phyloP scores from a whole-genome alignment of 345 rosid species.

The Sonneratia alba region DNA sequence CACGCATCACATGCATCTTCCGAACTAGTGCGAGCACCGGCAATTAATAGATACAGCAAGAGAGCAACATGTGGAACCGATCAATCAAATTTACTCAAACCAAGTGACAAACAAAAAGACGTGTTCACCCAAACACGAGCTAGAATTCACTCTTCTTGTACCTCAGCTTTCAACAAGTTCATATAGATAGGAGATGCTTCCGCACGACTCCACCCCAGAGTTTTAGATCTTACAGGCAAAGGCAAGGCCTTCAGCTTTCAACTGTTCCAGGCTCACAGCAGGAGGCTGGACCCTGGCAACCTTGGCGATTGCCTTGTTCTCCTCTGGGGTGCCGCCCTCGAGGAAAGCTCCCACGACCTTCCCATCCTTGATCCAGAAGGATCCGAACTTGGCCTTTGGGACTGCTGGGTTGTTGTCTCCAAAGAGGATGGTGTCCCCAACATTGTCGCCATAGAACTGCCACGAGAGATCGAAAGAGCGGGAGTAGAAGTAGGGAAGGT shows the following conservation, averaged over 20 bases:
- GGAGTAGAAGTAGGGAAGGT: conserved; percentile 93
- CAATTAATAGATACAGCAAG: not conserved
- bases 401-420: conserved; percentile 60
- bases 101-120: not conserved
- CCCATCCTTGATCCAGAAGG: conserved; percentile 87
- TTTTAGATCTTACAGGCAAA: conserved; percentile 75
- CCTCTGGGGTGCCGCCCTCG: conserved; percentile 83
- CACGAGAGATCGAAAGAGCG: conserved; percentile 88
- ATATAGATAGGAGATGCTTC: not conserved
- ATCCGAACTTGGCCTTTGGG: conserved; percentile 64
- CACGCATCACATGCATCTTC: too few relatives aligned
- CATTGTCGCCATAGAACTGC: conserved; percentile 98
- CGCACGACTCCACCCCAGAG: not conserved
- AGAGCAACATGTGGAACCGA: not conserved
- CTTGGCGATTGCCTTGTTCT: conserved; percentile 82
- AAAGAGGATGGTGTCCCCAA: conserved; percentile 74
- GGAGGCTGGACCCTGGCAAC: conserved; percentile 68
- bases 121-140: not conserved
- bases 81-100: not conserved
- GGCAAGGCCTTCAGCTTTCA: conserved; percentile 58
- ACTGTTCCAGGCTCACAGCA: conserved; percentile 43
- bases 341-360: conserved; percentile 85
- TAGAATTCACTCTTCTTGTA: not conserved
- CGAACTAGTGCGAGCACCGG: too few relatives aligned
- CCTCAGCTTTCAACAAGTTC: not conserved